Percentiles rank a stretch among this genome's conserved stretches.
These are phyloP conservation scores for Umbilicus rupestris DNA, from an alignment of 164 flowering plant species.

Conservation along the genomic window DNA sequence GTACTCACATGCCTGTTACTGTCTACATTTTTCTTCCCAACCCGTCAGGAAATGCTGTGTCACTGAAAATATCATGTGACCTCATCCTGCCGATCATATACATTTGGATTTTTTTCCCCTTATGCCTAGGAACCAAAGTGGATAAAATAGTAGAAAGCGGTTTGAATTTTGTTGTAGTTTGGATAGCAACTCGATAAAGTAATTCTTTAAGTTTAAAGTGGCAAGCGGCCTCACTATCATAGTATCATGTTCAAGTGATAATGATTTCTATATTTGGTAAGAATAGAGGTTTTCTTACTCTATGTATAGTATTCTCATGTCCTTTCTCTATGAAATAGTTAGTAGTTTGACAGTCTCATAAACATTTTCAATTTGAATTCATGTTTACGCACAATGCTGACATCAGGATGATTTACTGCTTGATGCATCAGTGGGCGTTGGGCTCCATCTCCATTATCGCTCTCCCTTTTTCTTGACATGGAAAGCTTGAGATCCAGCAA, in stretches of 20 bases:
- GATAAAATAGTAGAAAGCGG: no score
- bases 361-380: conserved; percentile 21
- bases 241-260: not conserved
- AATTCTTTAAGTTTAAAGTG: not conserved
- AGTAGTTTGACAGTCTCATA: conserved; percentile 6
- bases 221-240: not conserved
- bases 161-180: not conserved
- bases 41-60: not conserved
- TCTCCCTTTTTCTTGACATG: conserved; percentile 56
- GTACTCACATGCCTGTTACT: no score
- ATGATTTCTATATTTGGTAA: not conserved
- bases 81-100: no score
- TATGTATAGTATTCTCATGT: not conserved
- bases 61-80: no score
- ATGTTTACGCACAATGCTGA: conserved; percentile 61
- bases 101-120: no score
- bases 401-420: conserved; percentile 88
- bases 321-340: not conserved
- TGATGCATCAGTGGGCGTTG: conserved; percentile 98
- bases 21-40: not conserved
- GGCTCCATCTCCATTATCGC: conserved; percentile 66
- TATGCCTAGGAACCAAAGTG: no score
- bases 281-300: not conserved
- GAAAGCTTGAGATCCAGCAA: conserved; percentile 79
- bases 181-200: not conserved